Evolutionary conservation across 345 rosid genomes (phyloP), one percentile per base, ranked within the genome.

Genomic region (Sisymbrium irio): DNA sequence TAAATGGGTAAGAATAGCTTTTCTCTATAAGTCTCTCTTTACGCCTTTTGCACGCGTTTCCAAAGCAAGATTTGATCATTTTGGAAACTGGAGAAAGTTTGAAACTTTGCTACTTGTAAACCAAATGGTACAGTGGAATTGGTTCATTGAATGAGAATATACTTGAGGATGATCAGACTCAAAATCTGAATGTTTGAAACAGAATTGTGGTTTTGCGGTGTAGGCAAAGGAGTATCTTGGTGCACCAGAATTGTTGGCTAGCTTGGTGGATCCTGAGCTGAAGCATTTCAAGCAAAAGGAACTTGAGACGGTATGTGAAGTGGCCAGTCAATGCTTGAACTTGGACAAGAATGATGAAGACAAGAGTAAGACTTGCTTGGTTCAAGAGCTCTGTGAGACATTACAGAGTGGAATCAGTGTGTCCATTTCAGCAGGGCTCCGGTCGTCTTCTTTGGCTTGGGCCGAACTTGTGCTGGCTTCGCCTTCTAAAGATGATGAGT

Each of bases 381-480:
- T 88, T 86, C 76, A 41, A 46, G 94, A 81, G 66, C 18, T 96
- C 63, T 77, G 83, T 75, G 47, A 78, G 72, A 77, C 71, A 76
- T 56, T 96, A 47, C 97, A 92, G 81, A 83, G 85, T 79, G 65
- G 77, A 75, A 88, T 96, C n/a, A 91, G 86, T 76, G 85, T 89
- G 14, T 86, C 95, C 3, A 57, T 88, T 55, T 84, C 97, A 0
- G 77, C 83, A 2, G 96, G 85, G 74, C 79, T 89, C 39, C 85
- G 78, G 81, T 81, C 98, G 0, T 87, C 97, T 30, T 86, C 98
- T 57, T 75, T 92, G 83, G 99, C 98, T 0, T 96, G 99, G 99
- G 98, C 99, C 0, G 98, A 96, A 85, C 90, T 85, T 12, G 98
- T 92, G 0, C 85, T 96, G 49, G 80, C 90, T 14, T 87, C 97